A percentile compares a stretch with the other conserved stretches of the same genome.
Conservation (phyloP, 352 stramenopile species). For the Globisporangium echinulatum region DNA sequence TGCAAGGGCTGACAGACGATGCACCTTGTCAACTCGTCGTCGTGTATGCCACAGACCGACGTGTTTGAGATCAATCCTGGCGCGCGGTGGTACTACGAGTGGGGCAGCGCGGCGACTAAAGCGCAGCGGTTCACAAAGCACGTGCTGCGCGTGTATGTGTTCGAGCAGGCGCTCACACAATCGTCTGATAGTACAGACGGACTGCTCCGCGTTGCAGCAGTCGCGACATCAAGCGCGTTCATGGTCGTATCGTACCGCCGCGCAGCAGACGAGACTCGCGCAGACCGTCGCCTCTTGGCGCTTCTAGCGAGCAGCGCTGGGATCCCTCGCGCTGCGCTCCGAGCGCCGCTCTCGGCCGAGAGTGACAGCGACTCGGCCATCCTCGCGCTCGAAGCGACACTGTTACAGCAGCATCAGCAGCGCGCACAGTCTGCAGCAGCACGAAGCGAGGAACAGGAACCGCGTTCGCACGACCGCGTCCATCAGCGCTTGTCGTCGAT, state of each 20-base stretch:
- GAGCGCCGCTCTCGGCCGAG: constrained; percentile 1
- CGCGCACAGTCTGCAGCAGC: neutral
- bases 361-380: constrained; percentile 10
- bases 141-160: constrained; percentile 49
- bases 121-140: constrained; percentile 57
- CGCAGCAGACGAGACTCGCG: constrained; percentile 32
- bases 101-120: constrained; percentile 59
- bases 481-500: constrained; percentile 2
- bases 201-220: constrained; percentile 31
- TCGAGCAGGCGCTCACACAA: constrained; percentile 17
- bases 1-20: too few species aligned
- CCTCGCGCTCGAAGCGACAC: constrained; percentile 5
- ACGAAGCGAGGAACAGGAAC: constrained; percentile 1
- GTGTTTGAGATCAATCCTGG: constrained; percentile 57
- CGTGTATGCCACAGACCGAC: neutral
- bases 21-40: too few species aligned
- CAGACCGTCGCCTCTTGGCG: constrained; percentile 28
- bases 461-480: constrained; percentile 8
- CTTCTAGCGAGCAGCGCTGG: constrained; percentile 15
- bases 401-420: neutral
- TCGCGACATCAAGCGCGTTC: constrained; percentile 42
- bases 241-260: constrained; percentile 66
- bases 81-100: constrained; percentile 67
- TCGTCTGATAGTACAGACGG: neutral
- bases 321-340: neutral